phyloP scores from a whole-genome alignment of 2,329 filamentous ascomycete genomes.

The Botrytis porri region DNA sequence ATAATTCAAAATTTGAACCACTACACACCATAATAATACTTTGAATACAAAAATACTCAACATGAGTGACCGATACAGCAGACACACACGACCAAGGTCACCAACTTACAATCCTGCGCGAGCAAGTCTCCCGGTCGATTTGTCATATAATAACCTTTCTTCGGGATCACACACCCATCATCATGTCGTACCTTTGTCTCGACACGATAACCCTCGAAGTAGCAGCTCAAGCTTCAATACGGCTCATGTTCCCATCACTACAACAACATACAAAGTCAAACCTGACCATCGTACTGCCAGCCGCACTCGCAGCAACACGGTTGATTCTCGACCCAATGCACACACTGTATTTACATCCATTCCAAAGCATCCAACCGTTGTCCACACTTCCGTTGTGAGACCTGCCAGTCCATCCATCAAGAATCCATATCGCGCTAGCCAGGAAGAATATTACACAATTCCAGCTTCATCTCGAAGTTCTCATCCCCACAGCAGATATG shows the following conservation, averaged over 20 bases:
- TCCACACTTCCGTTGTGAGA: slow-evolving; percentile 35
- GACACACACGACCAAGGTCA: slow-evolving; percentile 45
- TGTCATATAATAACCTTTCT: slow-evolving; percentile 29
- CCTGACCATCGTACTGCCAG: slow-evolving; percentile 51
- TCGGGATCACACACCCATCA: slow-evolving; percentile 35
- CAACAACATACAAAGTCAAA: slow-evolving; percentile 56
- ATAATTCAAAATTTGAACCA: not conserved
- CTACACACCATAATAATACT: not conserved
- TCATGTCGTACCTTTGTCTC: slow-evolving; percentile 49
- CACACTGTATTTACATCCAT: slow-evolving; percentile 52
- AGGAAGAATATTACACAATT: slow-evolving; percentile 54
- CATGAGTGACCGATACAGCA: slow-evolving; percentile 51
- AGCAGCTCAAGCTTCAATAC: slow-evolving; percentile 36
- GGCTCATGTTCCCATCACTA: slow-evolving; percentile 43
- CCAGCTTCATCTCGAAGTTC: slow-evolving; percentile 56
- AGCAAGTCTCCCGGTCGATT: slow-evolving; percentile 51
- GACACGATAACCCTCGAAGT: slow-evolving; percentile 40
- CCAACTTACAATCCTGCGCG: slow-evolving; percentile 50
- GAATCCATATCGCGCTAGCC: slow-evolving; percentile 52
- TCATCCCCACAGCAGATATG: slow-evolving; percentile 42
- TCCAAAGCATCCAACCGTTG: slow-evolving; percentile 37
- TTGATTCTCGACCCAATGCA: slow-evolving; percentile 52
- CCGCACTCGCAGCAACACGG: slow-evolving; percentile 47
- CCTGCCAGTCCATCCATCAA: slow-evolving; percentile 49
- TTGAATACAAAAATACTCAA: slow-evolving; percentile 25